phyloP scores from a whole-genome alignment of 495 filamentous ascomycete genomes.

The Talaromyces proteolyticus region DNA sequence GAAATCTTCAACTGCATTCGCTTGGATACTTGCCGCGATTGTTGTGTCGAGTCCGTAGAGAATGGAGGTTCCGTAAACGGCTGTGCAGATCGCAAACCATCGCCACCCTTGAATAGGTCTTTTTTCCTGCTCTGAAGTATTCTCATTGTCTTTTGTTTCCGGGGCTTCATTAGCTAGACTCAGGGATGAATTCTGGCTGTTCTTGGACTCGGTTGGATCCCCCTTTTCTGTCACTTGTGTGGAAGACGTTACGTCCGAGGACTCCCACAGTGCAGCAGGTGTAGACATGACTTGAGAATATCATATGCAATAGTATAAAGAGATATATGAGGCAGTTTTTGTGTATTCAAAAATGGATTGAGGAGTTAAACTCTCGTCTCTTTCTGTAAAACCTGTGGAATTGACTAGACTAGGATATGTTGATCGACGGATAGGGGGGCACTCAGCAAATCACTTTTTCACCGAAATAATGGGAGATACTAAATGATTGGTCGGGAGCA shows the following conservation, averaged over 20 bases:
- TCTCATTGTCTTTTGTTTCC: background rate
- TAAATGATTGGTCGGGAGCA: too few species aligned
- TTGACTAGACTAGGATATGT: too few species aligned
- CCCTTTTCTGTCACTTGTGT: background rate
- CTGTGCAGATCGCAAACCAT: slow-evolving; percentile 15
- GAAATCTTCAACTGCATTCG: slow-evolving; percentile 38
- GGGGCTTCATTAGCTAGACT: background rate
- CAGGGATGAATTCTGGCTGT: background rate
- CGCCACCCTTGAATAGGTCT: slow-evolving; percentile 3
- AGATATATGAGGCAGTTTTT: background rate
- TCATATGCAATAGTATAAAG: background rate
- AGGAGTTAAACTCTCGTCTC: background rate
- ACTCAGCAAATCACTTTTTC: too few species aligned
- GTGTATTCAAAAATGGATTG: background rate
- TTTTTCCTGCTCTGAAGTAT: background rate
- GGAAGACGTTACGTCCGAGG: background rate
- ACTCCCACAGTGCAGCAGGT: background rate
- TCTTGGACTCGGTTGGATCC: background rate
- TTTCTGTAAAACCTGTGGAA: too few species aligned
- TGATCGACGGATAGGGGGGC: too few species aligned
- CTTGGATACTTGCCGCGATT: slow-evolving; percentile 48
- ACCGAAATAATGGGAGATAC: too few species aligned
- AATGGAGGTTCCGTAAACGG: slow-evolving; percentile 20
- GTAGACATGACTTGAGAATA: background rate
- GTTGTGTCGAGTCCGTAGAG: slow-evolving; percentile 46